These are phyloP conservation scores for Aquilaria malaccensis DNA, from an alignment of 345 rosid species.

Conservation along the genomic window DNA sequence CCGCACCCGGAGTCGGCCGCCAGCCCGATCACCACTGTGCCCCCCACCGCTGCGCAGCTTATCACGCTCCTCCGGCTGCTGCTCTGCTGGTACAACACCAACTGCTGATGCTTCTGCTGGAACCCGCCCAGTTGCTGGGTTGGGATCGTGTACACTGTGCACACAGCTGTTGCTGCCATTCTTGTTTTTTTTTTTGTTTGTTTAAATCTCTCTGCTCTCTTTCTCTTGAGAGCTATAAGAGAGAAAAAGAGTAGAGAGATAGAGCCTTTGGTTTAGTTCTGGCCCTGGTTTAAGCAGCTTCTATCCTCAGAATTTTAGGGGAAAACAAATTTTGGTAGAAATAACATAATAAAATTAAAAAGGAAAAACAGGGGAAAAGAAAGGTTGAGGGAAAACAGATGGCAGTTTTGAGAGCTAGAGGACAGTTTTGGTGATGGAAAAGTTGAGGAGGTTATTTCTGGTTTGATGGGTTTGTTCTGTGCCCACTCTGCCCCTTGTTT, in stretches of 20 bases:
- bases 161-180: conserved; percentile 51
- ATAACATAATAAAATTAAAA: conserved; percentile 11
- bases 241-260: conserved; percentile 23
- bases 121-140: conserved; percentile 30
- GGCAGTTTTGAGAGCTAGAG: conserved; percentile 29
- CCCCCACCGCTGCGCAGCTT: conserved; percentile 49
- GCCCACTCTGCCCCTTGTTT: conserved; percentile 22
- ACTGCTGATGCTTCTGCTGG: conserved; percentile 20
- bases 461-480: conserved; percentile 15
- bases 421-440: conserved; percentile 20
- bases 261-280: conserved; percentile 11
- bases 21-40: conserved; percentile 77
- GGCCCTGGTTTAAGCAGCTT: too few species aligned
- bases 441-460: conserved; percentile 25
- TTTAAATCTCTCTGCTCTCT: conserved; percentile 3
- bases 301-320: conserved; percentile 6
- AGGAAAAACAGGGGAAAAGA: conserved; percentile 29
- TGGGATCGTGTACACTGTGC: conserved; percentile 64
- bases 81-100: conserved; percentile 20
- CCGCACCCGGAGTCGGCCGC: conserved; percentile 98
- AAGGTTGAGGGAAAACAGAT: conserved; percentile 30
- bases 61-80: conserved; percentile 29
- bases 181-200: neutral
- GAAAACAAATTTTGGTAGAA: conserved; percentile 10
- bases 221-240: neutral